Evolutionary conservation across 228 moss, liverwort and hornwort species (phyloP), one percentile per base, ranked within the genome.

Genomic region (Sphagnum magellanicum): DNA sequence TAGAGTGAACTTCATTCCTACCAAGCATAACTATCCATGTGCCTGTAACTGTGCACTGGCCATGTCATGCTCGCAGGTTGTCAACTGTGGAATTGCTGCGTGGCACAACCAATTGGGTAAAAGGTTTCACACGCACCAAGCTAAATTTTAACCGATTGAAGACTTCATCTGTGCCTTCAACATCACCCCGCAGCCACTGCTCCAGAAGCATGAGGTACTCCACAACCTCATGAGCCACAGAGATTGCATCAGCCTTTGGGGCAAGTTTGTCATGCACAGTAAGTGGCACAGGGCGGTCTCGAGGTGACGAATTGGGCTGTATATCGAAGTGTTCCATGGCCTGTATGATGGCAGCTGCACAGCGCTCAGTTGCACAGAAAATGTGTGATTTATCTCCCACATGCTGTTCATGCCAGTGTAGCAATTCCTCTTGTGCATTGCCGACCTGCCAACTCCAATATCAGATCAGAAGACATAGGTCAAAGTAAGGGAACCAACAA

Each of bases 351-450:
- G 87, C 92, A 53, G 80, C 90, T 17, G 92, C 92, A 71, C 92
- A 92, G 71, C 85, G 78, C 63, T 95, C 82, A 17, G 92, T 90
- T 50, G 92, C 89, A 50, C 77, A 83, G 58, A 95, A 86, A 59
- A 90, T 79, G 61, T 82, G 85, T n/a, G 83, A 72, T 63, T 84
- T 89, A 69, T 85, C 75, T 67, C 92, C 87, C 16, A 84, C 87
- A 74, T 92, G 79, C 64, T 87, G 75, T 63, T 80, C 82, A 60
- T 92, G 72, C 95, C 95, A 95, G 12, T 87, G 75, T 58, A 92
- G 63, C 58, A 95, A 77, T 77, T 95, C 95, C 67, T 92, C 92
- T 77, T 90, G 74, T 15, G 95, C 95, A 72, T 95, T 95, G 67
- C 79, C 83, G n/a, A 95, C 92, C 92, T 95, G 66, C 52, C 71